Base-by-base conservation (phyloP, 768 basidiomycete species). In the Russula earlei region DNA sequence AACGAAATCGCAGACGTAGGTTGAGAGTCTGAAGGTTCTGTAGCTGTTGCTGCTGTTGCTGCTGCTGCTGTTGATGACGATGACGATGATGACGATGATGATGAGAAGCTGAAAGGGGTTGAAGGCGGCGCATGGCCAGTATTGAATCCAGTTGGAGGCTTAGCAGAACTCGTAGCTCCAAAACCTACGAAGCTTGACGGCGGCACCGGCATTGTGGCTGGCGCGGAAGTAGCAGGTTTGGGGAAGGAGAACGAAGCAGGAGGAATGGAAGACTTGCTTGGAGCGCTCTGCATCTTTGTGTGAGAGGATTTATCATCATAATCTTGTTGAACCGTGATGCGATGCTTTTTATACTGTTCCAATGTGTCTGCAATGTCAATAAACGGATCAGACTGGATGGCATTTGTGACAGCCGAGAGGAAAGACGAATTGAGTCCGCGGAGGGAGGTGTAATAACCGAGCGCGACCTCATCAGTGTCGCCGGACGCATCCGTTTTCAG, bases 351-450 rank as follows among this genome's bases (percentile, higher is more conserved):
- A 68, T 90, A 90, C 41, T 74, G 74, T 56, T 81, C 78, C 9
- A 85, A 61, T 5, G 83, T 55, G 29, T 70, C 66, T n/a, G 76
- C 69, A 11, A 87, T 65, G 58, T 90, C 84, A n/a, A 70, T 66
- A 66, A 88, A 89, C 2, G 87, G 83, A 68, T 90, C 86, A 15
- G 76, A 71, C 47, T 84, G 79, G 20, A 86, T 72, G 20, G 79
- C 77, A 56, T 77, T 76, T 29, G 77, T 72, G 52, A 87, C 66
- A 14, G 78, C 75, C n/a, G 76, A 71, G 22, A 85, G 66, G 57
- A 89, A 72, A 2, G 84, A 85, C 33, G 77, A 68, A 63, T 90
- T 90, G 40, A 90, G 74, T 14, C 86, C 87, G 34, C 87, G 82
- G n/a, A 90, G 75, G 24, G 81, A 78, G 38, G 71, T 78, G 70